Conservation (phyloP, 2,329 filamentous ascomycete species). For the Neopestalotiopsis rosae region DNA sequence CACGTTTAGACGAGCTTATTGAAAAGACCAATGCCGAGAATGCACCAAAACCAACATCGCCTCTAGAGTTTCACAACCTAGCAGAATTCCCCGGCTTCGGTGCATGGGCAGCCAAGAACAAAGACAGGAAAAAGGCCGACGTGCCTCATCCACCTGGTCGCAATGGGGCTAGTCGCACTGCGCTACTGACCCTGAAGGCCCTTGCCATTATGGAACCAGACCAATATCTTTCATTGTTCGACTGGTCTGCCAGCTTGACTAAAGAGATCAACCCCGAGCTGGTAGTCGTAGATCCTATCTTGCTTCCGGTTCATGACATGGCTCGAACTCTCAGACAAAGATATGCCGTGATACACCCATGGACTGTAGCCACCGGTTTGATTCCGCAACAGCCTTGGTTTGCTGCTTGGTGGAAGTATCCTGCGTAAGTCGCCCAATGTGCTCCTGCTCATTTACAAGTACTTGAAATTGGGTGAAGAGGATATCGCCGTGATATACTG, state of each 20-base stretch:
- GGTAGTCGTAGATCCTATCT: not conserved
- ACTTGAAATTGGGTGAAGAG: too few species aligned
- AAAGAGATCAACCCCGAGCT: constrained; percentile 1
- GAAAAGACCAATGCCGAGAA: not conserved
- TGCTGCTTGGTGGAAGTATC: constrained; percentile 2
- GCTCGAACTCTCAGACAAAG: not conserved
- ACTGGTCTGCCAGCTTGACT: not conserved
- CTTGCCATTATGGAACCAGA: constrained; percentile 1
- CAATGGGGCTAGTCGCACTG: not conserved
- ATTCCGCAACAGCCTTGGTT: not conserved
- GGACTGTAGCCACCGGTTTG: not conserved
- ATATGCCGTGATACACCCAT: not conserved
- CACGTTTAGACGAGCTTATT: not conserved
- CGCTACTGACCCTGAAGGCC: not conserved
- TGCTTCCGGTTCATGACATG: not conserved
- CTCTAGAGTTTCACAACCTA: not conserved
- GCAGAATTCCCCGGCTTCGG: not conserved
- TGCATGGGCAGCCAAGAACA: not conserved
- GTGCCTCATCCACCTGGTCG: not conserved
- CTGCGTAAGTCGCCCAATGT: not conserved
- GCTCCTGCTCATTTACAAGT: too few species aligned
- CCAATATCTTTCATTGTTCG: constrained; percentile 7
- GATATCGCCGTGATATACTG: too few species aligned
- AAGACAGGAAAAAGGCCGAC: not conserved
- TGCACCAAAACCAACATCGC: not conserved